Evolutionary conservation across 305 asterid species (phyloP).

Genomic region (Fraxinus paxiana): DNA sequence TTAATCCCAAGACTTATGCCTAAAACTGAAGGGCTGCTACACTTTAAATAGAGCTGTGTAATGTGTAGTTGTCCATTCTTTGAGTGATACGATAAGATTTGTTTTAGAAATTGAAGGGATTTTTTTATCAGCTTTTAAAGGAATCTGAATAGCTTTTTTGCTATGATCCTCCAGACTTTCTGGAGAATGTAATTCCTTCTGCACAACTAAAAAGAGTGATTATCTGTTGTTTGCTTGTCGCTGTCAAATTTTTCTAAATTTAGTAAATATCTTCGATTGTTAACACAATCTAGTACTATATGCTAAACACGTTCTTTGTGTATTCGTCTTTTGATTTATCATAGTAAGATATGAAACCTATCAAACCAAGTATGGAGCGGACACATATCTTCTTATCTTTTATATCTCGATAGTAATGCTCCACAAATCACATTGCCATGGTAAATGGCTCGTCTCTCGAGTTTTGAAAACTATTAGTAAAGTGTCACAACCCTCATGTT

Average conservation of each 20-base stretch:
- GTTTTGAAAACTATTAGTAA: neutral
- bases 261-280: neutral
- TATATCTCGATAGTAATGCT: neutral
- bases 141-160: neutral
- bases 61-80: neutral
- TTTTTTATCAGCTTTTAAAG: neutral
- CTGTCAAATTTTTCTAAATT: neutral
- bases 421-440: neutral
- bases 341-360: neutral
- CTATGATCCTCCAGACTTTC: neutral
- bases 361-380: neutral
- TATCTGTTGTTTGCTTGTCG: slow-evolving; percentile 10
- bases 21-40: slow-evolving; percentile 7
- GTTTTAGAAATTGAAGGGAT: neutral
- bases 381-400: neutral
- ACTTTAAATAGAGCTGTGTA: slow-evolving; percentile 15
- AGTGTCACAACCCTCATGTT: neutral
- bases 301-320: neutral
- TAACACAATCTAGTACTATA: neutral
- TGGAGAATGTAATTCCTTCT: slow-evolving; percentile 24
- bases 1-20: slow-evolving; percentile 1
- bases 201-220: slow-evolving; percentile 1
- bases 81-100: slow-evolving; percentile 11
- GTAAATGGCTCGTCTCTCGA: neutral
- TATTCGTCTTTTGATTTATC: neutral